Evolutionary conservation across 306 rosid genomes (phyloP).

Genomic region (Medicago arabica): DNA sequence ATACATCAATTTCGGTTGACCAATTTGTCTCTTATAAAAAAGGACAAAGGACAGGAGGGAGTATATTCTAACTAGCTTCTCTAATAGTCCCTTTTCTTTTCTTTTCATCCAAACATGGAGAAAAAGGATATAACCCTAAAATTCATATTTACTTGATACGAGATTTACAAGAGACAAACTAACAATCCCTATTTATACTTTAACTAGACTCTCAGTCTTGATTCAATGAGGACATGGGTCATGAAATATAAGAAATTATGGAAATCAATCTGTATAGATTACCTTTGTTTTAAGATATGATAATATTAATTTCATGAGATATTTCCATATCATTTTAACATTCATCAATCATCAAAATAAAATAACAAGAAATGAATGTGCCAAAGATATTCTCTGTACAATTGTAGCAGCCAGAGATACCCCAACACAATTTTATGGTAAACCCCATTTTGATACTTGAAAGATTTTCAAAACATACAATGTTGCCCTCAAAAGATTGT

Average conservation of each 20-base stretch:
- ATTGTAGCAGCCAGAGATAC: conserved; percentile 16
- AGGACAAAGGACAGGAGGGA: neutral
- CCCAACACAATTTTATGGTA: neutral
- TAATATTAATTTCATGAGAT: conserved; percentile 1
- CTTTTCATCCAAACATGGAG: neutral
- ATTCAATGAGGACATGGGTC: neutral
- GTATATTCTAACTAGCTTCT: conserved; percentile 10
- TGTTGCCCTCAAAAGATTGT: conserved; percentile 31
- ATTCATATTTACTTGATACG: neutral
- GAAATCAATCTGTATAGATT: neutral
- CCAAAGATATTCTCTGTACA: neutral
- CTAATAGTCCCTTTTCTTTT: neutral
- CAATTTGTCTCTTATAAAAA: no score
- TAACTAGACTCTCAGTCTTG: neutral
- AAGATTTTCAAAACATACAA: conserved; percentile 31
- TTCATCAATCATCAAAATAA: neutral
- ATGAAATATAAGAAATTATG: conserved; percentile 1
- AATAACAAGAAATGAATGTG: conserved; percentile 18
- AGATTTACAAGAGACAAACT: neutral
- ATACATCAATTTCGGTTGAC: no score
- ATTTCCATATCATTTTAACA: neutral
- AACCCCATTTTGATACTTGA: conserved; percentile 6
- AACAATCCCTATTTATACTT: neutral
- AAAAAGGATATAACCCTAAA: conserved; percentile 1
- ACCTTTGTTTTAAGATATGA: conserved; percentile 1